Evolutionary conservation across 768 basidiomycete species (phyloP).

Genomic region (Atractiella rhizophila): DNA sequence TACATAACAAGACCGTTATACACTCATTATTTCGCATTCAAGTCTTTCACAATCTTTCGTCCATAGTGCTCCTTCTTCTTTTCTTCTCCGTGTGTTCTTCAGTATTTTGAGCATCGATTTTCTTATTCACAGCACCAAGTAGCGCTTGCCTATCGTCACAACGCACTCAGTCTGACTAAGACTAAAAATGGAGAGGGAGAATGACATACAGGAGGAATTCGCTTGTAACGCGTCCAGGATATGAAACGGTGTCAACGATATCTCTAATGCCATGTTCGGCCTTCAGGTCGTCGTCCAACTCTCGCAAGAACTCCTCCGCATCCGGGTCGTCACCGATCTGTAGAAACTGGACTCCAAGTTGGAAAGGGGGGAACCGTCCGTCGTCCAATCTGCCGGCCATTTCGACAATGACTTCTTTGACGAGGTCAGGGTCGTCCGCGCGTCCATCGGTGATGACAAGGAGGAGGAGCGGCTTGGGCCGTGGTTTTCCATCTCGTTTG

Average conservation of each 20-base stretch:
- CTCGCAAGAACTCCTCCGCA: constrained; percentile 3
- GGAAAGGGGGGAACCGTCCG: constrained; percentile 1
- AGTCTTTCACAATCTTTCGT: too few relatives aligned
- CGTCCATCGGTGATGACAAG: background rate
- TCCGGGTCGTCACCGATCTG: constrained; percentile 3
- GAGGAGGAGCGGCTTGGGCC: constrained; percentile 1
- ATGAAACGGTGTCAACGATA: too few relatives aligned
- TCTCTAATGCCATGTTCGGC: constrained; percentile 8
- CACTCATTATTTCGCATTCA: too few relatives aligned
- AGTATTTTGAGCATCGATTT: constrained; percentile 7
- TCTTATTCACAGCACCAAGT: background rate
- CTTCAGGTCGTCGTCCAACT: constrained; percentile 13
- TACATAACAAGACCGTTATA: too few relatives aligned
- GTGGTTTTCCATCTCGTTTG: background rate
- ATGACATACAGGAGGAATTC: background rate
- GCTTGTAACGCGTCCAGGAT: too few relatives aligned
- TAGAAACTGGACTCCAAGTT: constrained; percentile 4
- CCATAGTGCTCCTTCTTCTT: background rate
- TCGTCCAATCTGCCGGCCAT: constrained; percentile 6
- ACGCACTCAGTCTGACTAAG: background rate
- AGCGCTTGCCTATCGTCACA: background rate
- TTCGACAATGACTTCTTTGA: constrained; percentile 1
- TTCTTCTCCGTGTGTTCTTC: background rate
- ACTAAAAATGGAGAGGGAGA: background rate
- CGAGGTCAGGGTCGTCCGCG: constrained; percentile 1